Conservation (phyloP, 2,329 filamentous ascomycete species). For the Nigrospora oryzae region DNA sequence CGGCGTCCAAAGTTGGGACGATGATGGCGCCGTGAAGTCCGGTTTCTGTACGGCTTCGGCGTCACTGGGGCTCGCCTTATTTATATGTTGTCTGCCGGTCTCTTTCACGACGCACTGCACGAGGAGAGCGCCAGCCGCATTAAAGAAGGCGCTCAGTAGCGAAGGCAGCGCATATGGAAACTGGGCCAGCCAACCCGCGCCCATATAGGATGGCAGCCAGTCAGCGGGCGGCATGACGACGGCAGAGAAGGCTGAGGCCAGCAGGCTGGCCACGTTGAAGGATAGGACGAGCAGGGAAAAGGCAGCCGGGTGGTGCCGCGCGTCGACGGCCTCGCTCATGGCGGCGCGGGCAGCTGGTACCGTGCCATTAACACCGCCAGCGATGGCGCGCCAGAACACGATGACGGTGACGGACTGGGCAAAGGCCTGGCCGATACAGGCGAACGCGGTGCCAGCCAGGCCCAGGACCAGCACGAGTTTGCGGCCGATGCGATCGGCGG, state of each 20-base stretch:
- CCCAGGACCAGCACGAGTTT: constrained; percentile 66
- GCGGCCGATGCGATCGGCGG: constrained; percentile 54
- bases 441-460: constrained; percentile 56
- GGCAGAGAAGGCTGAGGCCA: not conserved
- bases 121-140: not conserved
- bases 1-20: not conserved
- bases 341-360: constrained; percentile 14
- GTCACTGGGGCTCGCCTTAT: too few relatives aligned
- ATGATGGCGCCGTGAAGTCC: not conserved
- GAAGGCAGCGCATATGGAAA: not conserved
- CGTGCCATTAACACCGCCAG: constrained; percentile 46
- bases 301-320: constrained; percentile 37
- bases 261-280: constrained; percentile 24
- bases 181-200: not conserved
- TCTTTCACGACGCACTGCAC: not conserved
- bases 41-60: not conserved
- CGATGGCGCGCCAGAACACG: constrained; percentile 56
- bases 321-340: constrained; percentile 21
- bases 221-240: not conserved
- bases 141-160: not conserved
- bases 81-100: not conserved
- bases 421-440: constrained; percentile 66
- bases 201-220: not conserved
- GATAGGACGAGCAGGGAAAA: constrained; percentile 39
- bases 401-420: constrained; percentile 56